Evolutionary conservation across 164 flowering plant species (phyloP), one percentile per base, ranked within the genome.

Genomic region (Nymphaea thermarum): DNA sequence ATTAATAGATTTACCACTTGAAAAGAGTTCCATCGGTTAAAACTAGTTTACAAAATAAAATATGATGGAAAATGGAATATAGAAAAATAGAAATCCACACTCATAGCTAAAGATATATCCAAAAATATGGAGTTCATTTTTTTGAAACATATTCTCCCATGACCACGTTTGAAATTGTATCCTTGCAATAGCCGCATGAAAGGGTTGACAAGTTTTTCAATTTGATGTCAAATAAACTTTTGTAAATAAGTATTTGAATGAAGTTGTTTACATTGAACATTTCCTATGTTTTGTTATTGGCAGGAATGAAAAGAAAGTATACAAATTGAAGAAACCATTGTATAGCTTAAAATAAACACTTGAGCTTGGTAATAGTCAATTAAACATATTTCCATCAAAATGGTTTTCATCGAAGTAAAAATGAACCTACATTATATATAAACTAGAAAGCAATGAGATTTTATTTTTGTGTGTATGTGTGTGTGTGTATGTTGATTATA

Each of bases 181-280:
- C 14, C 45, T 73, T 7, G 66, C 76, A 60, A 43, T 73, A 42
- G 67, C 64, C 5, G 55, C 67, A 1, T 63, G 55, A 62, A 70
- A 62, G 4, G 66, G 66, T 11, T 63, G 62, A 60, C 72, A 42
- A 43, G 18, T 71, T 41, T 71, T 17, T 25, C 73, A 71, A 42
- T 10, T 60, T 42, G 66, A 71, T 61, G 59, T 71, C 16, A 71
- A 71, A 45, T 66, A 61, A 44, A 44, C 69, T 25, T 71, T 71
- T 43, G 59, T 71, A 17, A 72, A 70, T 74, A 73, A 73, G 43
- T 45, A 74, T 36, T 60, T 74, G 64, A 16, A 74, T 15, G 71
- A 70, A 60, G 18, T 51, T 42, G 67, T 64, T 67, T 67, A 61
- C 60, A 45, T 74, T 44, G 61, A 70, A 11, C 73, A 70, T 62